These are phyloP conservation scores for Staphylotrichum tortipilum DNA, from an alignment of 495 filamentous ascomycete genomes.

Conservation along the genomic window DNA sequence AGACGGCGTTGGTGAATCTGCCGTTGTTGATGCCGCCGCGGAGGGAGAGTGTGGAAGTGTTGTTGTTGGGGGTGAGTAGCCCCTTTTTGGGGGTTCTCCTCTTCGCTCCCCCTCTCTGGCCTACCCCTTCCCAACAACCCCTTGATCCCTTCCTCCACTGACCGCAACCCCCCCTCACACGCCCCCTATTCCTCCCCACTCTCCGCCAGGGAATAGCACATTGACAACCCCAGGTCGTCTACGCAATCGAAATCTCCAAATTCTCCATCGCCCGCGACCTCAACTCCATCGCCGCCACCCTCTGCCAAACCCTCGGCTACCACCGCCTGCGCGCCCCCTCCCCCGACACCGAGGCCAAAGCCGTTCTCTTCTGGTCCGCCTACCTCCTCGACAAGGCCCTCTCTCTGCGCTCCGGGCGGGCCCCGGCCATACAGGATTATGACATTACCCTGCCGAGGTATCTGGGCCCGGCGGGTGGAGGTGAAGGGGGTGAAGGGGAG, in stretches of 20 bases:
- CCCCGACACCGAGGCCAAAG: constrained; percentile 31
- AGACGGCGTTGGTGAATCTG: constrained; percentile 48
- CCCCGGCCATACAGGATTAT: constrained; percentile 53
- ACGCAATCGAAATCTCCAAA: constrained; percentile 55
- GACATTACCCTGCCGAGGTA: constrained; percentile 48
- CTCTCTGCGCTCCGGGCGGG: constrained; percentile 55
- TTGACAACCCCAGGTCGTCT: constrained; percentile 28
- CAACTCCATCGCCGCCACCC: constrained; percentile 45
- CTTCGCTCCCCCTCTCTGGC: not conserved
- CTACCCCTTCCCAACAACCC: not conserved
- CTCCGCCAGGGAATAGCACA: too few species aligned
- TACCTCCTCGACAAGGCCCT: constrained; percentile 54
- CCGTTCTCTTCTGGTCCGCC: constrained; percentile 52
- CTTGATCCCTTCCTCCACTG: too few species aligned
- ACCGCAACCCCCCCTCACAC: too few species aligned
- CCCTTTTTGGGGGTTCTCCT: too few species aligned
- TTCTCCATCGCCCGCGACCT: constrained; percentile 57
- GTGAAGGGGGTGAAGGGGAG: too few species aligned
- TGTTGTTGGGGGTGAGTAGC: constrained; percentile 47
- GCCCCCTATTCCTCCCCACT: too few species aligned
- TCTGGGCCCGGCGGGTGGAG: constrained; percentile 22
- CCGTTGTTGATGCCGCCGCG: constrained; percentile 50
- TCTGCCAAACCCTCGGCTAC: constrained; percentile 58
- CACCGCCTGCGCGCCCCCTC: constrained; percentile 39
- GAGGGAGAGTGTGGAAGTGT: constrained; percentile 50